Evolutionary conservation across 179 eudicot species (phyloP).

Genomic region (Beta corolliflora): DNA sequence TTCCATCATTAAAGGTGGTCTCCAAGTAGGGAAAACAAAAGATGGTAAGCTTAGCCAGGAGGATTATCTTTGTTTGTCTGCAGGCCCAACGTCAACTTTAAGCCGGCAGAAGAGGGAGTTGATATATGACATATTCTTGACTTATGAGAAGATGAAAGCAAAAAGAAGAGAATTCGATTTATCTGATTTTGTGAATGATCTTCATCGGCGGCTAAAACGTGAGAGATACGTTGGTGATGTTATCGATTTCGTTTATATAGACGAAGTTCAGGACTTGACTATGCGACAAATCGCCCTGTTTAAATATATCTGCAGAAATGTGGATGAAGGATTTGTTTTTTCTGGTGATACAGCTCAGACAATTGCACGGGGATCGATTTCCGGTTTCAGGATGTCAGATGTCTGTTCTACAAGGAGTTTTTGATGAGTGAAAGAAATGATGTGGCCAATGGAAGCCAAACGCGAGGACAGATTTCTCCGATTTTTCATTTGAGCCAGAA

Average conservation of each 20-base stretch:
- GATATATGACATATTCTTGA: conserved; percentile 52
- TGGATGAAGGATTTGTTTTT: conserved; percentile 74
- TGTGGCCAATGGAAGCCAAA: conserved; percentile 33
- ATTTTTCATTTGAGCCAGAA: conserved; percentile 51
- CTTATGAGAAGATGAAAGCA: conserved; percentile 60
- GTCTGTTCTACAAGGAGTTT: conserved; percentile 61
- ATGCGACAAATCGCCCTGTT: conserved; percentile 68
- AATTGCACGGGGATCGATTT: conserved; percentile 70
- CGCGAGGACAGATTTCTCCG: conserved; percentile 54
- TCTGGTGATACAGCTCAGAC: conserved; percentile 89
- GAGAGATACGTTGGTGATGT: conserved; percentile 44
- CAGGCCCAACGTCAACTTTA: conserved; percentile 43
- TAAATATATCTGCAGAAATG: conserved; percentile 61
- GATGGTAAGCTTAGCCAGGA: conserved; percentile 35
- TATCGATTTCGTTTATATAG: conserved; percentile 75
- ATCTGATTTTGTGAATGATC: conserved; percentile 69
- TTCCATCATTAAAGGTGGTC: conserved; percentile 70
- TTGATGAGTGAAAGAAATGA: conserved; percentile 30
- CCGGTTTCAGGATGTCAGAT: conserved; percentile 64
- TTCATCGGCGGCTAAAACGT: conserved; percentile 50
- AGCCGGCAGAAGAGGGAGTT: conserved; percentile 36
- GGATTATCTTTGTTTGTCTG: conserved; percentile 48
- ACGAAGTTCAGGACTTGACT: conserved; percentile 80
- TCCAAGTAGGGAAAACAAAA: conserved; percentile 31
- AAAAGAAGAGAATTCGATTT: conserved; percentile 57